Evolutionary conservation across 805 yeast genomes (phyloP), one percentile per base, ranked within the genome.

Genomic region (Ogataea methanolica): DNA sequence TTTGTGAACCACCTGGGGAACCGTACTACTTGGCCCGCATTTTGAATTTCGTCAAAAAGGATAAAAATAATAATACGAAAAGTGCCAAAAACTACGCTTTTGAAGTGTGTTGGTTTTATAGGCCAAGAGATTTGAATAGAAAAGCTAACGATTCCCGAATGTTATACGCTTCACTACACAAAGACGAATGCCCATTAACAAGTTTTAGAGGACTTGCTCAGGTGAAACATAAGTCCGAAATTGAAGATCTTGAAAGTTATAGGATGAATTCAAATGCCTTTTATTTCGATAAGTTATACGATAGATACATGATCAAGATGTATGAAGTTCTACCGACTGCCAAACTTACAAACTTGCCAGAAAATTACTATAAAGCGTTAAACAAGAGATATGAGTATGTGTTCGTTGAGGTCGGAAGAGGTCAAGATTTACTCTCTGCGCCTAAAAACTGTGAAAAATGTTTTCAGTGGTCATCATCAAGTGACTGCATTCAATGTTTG

Each of bases 1-100:
- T 91, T 12, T 81, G 94, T 52, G 97, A 89, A 63, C 96, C 96
- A 1, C 89, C 96, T 0, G 94, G 96, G 2, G 97, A 89, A 58
- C 97, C 98, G 0, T 94, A 86, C 70, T 88, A 89, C 58, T 78
- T 94, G 39, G 98, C 95, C 1, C 73, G 92, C 38, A 75, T 92
- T 36, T 78, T 88, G 73, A 94, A 91, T 15, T 88, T 90, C 55
- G 73, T 72, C 3, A 64, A 65, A 43, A 75, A 70, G 54, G 73
- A 70, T 45, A 65, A 63, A 45, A 48, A 44, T 26, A 44, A 48
- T 33, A 50, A 42, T 40, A 55, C 67, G 36, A 75, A 72, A 47
- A 73, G 74, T 8, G 83, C 85, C 2, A 74, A 73, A 29, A 73
- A 74, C 43, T 85, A 72, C 62, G 61, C 67, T 49, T 79, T 88